Percentiles rank a stretch among this genome's conserved stretches.
Conservation (phyloP, 805 yeast genomes). For the Peterozyma xylosa region DNA sequence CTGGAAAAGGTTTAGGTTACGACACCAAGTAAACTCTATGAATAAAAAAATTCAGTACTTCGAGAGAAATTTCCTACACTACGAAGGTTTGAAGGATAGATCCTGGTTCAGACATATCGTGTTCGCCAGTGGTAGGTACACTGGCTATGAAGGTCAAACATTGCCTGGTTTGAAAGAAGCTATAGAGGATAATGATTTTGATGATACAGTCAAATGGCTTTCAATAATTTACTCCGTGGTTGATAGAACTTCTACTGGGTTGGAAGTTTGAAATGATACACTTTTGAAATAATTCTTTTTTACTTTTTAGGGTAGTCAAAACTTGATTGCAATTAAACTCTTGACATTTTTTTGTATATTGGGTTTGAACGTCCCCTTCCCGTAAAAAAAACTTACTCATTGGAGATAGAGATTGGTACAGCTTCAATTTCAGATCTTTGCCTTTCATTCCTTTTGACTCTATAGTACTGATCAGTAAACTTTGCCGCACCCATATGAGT, state of each 20-base stretch:
- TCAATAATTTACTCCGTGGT: constrained; percentile 17
- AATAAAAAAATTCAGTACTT: constrained; percentile 32
- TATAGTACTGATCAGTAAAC: constrained; percentile 82
- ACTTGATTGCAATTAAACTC: too few relatives aligned
- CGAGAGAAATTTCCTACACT: constrained; percentile 39
- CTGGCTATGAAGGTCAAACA: constrained; percentile 52
- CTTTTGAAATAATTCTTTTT: too few relatives aligned
- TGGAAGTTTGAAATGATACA: too few relatives aligned
- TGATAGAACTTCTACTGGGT: constrained; percentile 1
- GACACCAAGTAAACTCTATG: constrained; percentile 16
- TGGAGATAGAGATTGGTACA: constrained; percentile 6
- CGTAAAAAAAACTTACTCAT: constrained; percentile 10
- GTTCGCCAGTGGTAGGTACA: constrained; percentile 51
- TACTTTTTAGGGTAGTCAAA: too few relatives aligned
- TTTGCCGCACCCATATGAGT: constrained; percentile 77
- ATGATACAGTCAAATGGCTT: constrained; percentile 31
- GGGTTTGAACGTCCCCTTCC: too few relatives aligned
- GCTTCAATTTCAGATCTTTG: constrained; percentile 64
- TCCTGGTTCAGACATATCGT: constrained; percentile 53
- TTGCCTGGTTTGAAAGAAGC: constrained; percentile 51
- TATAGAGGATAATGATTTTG: constrained; percentile 36
- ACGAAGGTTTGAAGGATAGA: constrained; percentile 41
- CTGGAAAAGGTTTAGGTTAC: constrained; percentile 21
- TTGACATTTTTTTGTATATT: too few relatives aligned
- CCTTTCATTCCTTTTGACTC: constrained; percentile 71